These are phyloP conservation scores for Aspergillus persii DNA, from an alignment of 2,329 filamentous ascomycete species.

Conservation along the genomic window DNA sequence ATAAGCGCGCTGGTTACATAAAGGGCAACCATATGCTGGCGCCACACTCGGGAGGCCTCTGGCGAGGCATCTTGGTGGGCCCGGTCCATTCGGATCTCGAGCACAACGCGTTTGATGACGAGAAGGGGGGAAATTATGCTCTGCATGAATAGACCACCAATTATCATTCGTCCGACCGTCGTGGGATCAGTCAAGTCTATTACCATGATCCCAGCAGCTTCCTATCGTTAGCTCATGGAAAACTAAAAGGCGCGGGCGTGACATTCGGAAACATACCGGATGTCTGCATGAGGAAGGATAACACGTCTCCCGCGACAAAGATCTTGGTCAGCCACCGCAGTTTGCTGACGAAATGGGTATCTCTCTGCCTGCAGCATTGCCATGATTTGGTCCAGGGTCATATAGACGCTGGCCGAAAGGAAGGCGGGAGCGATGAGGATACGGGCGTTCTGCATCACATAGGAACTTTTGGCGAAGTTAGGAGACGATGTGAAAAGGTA, in stretches of 20 bases:
- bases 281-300: constrained; percentile 34
- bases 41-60: constrained; percentile 31
- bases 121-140: constrained; percentile 33
- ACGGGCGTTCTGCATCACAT: constrained; percentile 28
- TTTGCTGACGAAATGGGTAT: constrained; percentile 16
- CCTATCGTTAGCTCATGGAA: constrained; percentile 2
- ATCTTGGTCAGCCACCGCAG: constrained; percentile 28
- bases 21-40: constrained; percentile 33
- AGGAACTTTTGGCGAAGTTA: constrained; percentile 25
- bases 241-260: too few species aligned
- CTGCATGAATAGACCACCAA: constrained; percentile 32
- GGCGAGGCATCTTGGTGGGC: constrained; percentile 26
- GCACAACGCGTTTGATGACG: constrained; percentile 22
- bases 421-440: constrained; percentile 30
- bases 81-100: constrained; percentile 28
- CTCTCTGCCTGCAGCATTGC: constrained; percentile 23
- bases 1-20: constrained; percentile 27
- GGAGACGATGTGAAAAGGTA: constrained; percentile 28
- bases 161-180: constrained; percentile 27
- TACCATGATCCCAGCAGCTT: constrained; percentile 28
- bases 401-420: constrained; percentile 29
- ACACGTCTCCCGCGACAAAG: constrained; percentile 32
- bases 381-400: constrained; percentile 31
- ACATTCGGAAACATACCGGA: constrained; percentile 17
- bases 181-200: constrained; percentile 13